Percentiles rank a stretch among this genome's conserved stretches.
Evolutionary conservation across 148 eudicot species (phyloP).

Genomic region (Pouteria glomerata): DNA sequence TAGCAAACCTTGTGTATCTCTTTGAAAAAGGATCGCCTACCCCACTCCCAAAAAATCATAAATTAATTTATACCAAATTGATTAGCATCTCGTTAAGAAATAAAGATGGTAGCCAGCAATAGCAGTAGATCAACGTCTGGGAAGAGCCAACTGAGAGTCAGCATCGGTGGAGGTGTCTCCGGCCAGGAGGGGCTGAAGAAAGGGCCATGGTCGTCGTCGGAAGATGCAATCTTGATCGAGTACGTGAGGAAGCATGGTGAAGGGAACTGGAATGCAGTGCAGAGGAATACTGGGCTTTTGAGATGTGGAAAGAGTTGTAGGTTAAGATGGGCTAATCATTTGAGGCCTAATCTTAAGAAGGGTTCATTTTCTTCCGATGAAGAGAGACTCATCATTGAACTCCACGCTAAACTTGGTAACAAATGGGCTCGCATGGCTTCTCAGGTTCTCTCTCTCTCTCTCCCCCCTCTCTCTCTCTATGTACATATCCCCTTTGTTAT

Average conservation of each 20-base stretch:
- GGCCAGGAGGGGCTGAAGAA: slow-evolving; percentile 17
- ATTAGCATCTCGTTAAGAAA: too few relatives aligned
- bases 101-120: background rate
- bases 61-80: too few relatives aligned
- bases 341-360: slow-evolving; percentile 37
- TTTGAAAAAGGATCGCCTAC: too few relatives aligned
- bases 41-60: too few relatives aligned
- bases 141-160: background rate
- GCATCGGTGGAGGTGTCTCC: background rate
- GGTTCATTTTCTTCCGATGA: slow-evolving; percentile 31
- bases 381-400: slow-evolving; percentile 23
- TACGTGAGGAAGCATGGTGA: slow-evolving; percentile 26
- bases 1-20: too few relatives aligned
- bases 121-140: background rate
- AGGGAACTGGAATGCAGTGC: slow-evolving; percentile 30
- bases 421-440: slow-evolving; percentile 42
- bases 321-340: slow-evolving; percentile 37
- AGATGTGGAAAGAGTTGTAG: slow-evolving; percentile 45
- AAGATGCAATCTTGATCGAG: slow-evolving; percentile 26
- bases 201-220: slow-evolving; percentile 36
- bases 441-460: slow-evolving; percentile 16
- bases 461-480: too few relatives aligned
- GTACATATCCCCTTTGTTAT: too few relatives aligned
- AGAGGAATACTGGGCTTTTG: slow-evolving; percentile 25
- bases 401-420: slow-evolving; percentile 35